These are phyloP conservation scores for Neurospora sp. DNA, from an alignment of 495 filamentous ascomycete species.

Conservation along the genomic window DNA sequence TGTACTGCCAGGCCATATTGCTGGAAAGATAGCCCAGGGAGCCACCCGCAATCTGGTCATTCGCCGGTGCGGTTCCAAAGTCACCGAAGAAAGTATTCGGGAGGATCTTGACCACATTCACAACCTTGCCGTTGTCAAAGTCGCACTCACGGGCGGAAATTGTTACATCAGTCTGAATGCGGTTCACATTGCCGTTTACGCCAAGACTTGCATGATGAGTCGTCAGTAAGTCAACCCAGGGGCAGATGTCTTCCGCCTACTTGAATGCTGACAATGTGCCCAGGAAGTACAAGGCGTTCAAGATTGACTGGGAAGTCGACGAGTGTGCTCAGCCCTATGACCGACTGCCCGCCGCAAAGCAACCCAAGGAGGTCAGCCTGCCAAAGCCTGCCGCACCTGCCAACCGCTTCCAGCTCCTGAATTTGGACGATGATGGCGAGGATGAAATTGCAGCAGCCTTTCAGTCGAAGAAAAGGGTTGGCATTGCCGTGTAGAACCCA, in stretches of 20 bases:
- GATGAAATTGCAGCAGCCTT: constrained; percentile 18
- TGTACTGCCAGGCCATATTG: constrained; percentile 53
- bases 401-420: constrained; percentile 60
- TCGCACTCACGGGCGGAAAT: constrained; percentile 46
- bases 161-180: constrained; percentile 67
- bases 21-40: constrained; percentile 56
- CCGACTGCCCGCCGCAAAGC: constrained; percentile 7
- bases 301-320: constrained; percentile 62
- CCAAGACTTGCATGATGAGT: constrained; percentile 71
- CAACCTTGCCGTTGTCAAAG: constrained; percentile 60
- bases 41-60: constrained; percentile 71
- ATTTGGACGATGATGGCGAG: constrained; percentile 33
- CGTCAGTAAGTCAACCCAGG: constrained; percentile 30
- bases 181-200: constrained; percentile 64
- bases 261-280: not conserved
- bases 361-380: constrained; percentile 22
- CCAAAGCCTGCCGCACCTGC: constrained; percentile 22
- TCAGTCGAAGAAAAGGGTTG: constrained; percentile 16
- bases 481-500: constrained; percentile 14
- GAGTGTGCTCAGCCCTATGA: constrained; percentile 59
- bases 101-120: constrained; percentile 77
- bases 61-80: constrained; percentile 41
- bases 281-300: constrained; percentile 60
- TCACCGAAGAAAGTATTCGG: constrained; percentile 56
- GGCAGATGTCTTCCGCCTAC: not conserved